These are phyloP conservation scores for Pichia cabralensis DNA, from an alignment of 805 yeast genomes.

Conservation along the genomic window DNA sequence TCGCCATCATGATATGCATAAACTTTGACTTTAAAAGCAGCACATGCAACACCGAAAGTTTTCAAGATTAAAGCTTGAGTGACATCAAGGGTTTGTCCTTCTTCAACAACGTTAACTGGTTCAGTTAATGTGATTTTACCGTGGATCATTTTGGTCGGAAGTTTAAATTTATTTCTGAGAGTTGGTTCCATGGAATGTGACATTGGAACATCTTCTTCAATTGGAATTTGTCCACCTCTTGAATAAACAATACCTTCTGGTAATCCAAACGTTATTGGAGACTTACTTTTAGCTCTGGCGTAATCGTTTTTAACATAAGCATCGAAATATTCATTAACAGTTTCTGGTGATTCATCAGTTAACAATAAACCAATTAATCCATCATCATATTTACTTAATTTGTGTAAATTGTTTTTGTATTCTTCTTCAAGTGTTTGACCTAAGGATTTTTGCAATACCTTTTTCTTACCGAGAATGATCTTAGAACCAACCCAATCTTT, in stretches of 20 bases:
- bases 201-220: conserved; percentile 93
- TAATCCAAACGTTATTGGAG: conserved; percentile 75
- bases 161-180: conserved; percentile 75
- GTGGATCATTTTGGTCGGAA: conserved; percentile 82
- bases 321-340: conserved; percentile 82
- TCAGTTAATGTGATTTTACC: conserved; percentile 77
- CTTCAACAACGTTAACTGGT: conserved; percentile 70
- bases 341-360: conserved; percentile 80
- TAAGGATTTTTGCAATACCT: conserved; percentile 85
- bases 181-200: conserved; percentile 93
- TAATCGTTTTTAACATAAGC: conserved; percentile 73
- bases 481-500: conserved; percentile 89
- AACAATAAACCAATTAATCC: conserved; percentile 86
- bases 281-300: conserved; percentile 78
- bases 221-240: conserved; percentile 86
- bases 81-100: conserved; percentile 77
- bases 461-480: conserved; percentile 82
- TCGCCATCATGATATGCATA: conserved; percentile 74
- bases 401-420: conserved; percentile 72
- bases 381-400: conserved; percentile 48
- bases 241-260: conserved; percentile 91
- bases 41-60: conserved; percentile 91
- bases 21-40: conserved; percentile 77
- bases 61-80: conserved; percentile 86
- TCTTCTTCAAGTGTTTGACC: conserved; percentile 87